Evolutionary conservation across 805 yeast genomes (phyloP).

Genomic region (Saccharomyces paradoxus): DNA sequence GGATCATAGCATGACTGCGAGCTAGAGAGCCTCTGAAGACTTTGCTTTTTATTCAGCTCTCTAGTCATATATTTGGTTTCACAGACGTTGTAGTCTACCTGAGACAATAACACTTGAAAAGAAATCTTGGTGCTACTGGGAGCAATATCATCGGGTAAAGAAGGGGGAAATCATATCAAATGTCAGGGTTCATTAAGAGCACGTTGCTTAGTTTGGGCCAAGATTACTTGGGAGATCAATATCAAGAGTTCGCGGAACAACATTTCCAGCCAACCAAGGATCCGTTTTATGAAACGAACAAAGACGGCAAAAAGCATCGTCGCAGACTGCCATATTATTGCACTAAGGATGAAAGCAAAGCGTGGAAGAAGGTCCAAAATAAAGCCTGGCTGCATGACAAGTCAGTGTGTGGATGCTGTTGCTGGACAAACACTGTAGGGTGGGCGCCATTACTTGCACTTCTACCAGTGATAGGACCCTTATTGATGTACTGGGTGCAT

Average conservation of each 20-base stretch:
- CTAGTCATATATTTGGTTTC: not conserved
- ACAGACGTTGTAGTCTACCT: not conserved
- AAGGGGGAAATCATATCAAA: not conserved
- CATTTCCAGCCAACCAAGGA: slow-evolving; percentile 35
- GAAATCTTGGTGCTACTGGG: not conserved
- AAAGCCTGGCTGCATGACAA: slow-evolving; percentile 85
- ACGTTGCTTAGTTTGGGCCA: slow-evolving; percentile 9
- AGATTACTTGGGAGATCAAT: slow-evolving; percentile 15
- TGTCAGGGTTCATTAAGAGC: slow-evolving; percentile 10
- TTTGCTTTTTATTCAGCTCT: not conserved
- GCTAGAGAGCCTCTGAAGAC: not conserved
- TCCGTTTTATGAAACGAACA: slow-evolving; percentile 48
- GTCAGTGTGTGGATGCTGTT: slow-evolving; percentile 67
- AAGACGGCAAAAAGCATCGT: slow-evolving; percentile 45
- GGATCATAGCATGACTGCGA: not conserved
- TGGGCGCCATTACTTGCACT: slow-evolving; percentile 64
- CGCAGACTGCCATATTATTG: slow-evolving; percentile 51
- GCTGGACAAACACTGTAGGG: slow-evolving; percentile 64
- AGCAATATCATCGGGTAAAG: not conserved
- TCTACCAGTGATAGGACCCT: slow-evolving; percentile 80
- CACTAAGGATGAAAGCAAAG: slow-evolving; percentile 49
- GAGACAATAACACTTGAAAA: not conserved
- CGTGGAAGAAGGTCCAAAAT: slow-evolving; percentile 66
- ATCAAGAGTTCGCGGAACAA: slow-evolving; percentile 20
- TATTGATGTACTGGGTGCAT: slow-evolving; percentile 72